Base-by-base conservation (phyloP, 2,329 filamentous ascomycete genomes). In the Pseudogymnoascus destructans region DNA sequence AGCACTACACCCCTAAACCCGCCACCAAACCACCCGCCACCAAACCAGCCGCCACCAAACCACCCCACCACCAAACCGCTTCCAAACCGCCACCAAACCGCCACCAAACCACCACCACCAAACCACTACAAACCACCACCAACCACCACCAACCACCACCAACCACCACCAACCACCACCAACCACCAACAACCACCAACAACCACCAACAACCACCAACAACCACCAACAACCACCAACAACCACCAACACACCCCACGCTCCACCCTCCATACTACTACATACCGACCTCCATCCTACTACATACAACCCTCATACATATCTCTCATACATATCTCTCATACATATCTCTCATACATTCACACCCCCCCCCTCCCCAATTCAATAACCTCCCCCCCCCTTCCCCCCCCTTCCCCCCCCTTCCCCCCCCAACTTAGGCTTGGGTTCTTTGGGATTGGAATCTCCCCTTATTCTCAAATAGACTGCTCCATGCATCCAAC, bases 391-490 rank as follows among this genome's bases (percentile, higher is more conserved):
- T 33, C n/a, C 32, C 17, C 38, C 17, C 17, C 36, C 10, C 19
- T 11, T 6, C 38, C 17, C 38, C 30, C 32, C 11, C 32, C 32
- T 33, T 33, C 32, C 17, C 38, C 17, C 17, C 36, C 10, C 19
- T 11, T 6, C 38, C 17, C 38, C 38, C 38, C 40, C 40, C 11
- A 46, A 46, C 40, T 46, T 46, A 8, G 40, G 11, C 38, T 42
- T 46, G 40, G 40, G 21, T 3, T 11, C n/a, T n/a, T n/a, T n/a
- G n/a, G n/a, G n/a, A n/a, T 25, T 46, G 19, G 40, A 25, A 38
- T 25, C 40, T 46, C 40, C 40, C 21, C 6, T 46, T 46, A 46
- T 46, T 46, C 40, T 46, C 40, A 46, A 46, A 46, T 46, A 46
- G 40, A 46, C 40, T 46, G 15, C 40, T 46, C 21, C n/a, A 46